Evolutionary conservation across 2,329 filamentous ascomycete genomes (phyloP), one percentile per base, ranked within the genome.

Genomic region (Botrytis tulipae): DNA sequence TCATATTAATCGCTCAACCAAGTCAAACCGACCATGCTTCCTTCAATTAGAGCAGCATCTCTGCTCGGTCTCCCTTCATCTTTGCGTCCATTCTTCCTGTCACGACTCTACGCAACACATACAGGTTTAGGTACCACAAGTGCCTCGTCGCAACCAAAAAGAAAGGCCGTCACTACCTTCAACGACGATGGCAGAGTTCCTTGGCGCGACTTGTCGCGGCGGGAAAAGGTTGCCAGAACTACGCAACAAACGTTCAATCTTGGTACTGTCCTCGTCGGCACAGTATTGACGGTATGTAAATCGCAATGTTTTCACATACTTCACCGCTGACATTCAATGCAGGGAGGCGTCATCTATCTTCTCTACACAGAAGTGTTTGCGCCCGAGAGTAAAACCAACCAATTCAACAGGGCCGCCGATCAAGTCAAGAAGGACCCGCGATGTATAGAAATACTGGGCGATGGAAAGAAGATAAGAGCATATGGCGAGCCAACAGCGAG

Each of bases 211-310:
- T 87, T 98, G 3, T 94, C 91, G 0, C 85, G 84, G 0, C 85
- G 85, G 66, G 95, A 98, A 82, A 98, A 97, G 82, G 90, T 91
- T 4, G 92, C 92, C 37, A 89, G 95, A 57, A 93, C 94, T 14
- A 95, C 93, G 0, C 95, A 98, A 82, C 95, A 98, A 82, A 92
- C 91, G 25, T 92, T 97, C 85, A 98, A 98, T 83, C 90, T 97
- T 77, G 87, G 91, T 77, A 83, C 98, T 75, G 89, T 98, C 14
- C 77, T 94, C 1, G 85, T 91, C 12, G 95, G 95, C 40, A 83
- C 95, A 18, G 87, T 90, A 48, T 85, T 95, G 78, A 97, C 95
- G 51, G 93, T 94, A 86, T 75, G 87, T 78, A 9, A 6, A 42
- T 57, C 32, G 35, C 3, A 29, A 57, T 63, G 8, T 18, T 69